phyloP scores from a whole-genome alignment of 2,329 filamentous ascomycete species.

The Fusarium sp. region DNA sequence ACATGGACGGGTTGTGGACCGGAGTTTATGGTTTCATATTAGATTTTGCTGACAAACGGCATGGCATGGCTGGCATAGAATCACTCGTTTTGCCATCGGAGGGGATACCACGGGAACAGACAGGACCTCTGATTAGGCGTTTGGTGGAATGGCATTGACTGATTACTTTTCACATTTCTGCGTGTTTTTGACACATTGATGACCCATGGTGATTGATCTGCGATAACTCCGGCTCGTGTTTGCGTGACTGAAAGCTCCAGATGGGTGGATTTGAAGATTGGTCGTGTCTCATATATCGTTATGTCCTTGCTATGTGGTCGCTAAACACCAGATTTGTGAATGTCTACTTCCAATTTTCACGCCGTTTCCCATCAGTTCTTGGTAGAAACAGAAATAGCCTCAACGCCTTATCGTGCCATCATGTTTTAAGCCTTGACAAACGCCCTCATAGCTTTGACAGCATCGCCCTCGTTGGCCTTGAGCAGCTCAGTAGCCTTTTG shows the following conservation, averaged over 20 bases:
- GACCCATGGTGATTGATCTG: slow-evolving; percentile 16
- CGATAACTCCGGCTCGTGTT: not conserved
- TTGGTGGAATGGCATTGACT: slow-evolving; percentile 26
- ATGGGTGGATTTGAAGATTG: not conserved
- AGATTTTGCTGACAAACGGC: slow-evolving; percentile 21
- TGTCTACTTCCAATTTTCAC: not conserved
- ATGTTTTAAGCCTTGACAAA: slow-evolving; percentile 51
- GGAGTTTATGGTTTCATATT: slow-evolving; percentile 33
- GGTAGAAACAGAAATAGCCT: not conserved
- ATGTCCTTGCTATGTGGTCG: not conserved
- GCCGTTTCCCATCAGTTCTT: not conserved
- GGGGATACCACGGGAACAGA: slow-evolving; percentile 41
- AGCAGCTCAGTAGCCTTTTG: slow-evolving; percentile 79
- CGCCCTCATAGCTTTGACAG: slow-evolving; percentile 72
- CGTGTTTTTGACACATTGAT: slow-evolving; percentile 4
- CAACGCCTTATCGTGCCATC: not conserved
- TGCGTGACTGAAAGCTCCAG: not conserved
- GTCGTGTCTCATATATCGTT: not conserved
- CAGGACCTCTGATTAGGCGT: slow-evolving; percentile 38
- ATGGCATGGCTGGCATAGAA: slow-evolving; percentile 29
- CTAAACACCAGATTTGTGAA: not conserved
- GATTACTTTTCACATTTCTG: slow-evolving; percentile 13
- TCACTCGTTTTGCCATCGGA: slow-evolving; percentile 42
- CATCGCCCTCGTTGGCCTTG: slow-evolving; percentile 76
- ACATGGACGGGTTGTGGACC: slow-evolving; percentile 24